Percentiles rank a stretch among this genome's conserved stretches.
phyloP scores from a whole-genome alignment of 2,329 filamentous ascomycete genomes.

The Shiraia bambusicola region DNA sequence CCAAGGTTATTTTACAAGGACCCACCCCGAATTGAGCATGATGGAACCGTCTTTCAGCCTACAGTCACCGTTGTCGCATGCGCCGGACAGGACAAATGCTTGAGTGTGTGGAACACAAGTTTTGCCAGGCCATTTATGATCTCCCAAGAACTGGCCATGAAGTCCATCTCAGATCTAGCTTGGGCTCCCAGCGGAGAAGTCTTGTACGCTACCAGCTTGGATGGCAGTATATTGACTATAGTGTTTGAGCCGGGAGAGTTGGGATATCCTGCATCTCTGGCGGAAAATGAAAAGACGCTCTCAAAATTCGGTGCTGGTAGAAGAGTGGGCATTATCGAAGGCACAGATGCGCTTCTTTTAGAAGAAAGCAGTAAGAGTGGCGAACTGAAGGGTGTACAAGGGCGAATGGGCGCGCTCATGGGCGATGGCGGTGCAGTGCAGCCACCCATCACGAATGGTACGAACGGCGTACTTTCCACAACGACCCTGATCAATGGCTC shows the following conservation, averaged over 20 bases:
- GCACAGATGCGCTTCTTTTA: constrained; percentile 80
- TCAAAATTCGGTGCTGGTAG: constrained; percentile 89
- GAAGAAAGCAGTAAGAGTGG: constrained; percentile 92
- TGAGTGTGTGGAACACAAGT: constrained; percentile 98
- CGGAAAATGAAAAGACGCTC: constrained; percentile 89
- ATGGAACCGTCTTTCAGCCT: constrained; percentile 48
- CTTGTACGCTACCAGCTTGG: constrained; percentile 81
- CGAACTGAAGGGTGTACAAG: constrained; percentile 86
- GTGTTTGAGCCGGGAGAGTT: constrained; percentile 85
- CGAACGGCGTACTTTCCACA: constrained; percentile 52
- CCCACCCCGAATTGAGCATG: constrained; percentile 57
- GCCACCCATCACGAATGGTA: constrained; percentile 57
- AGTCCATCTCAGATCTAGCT: constrained; percentile 89
- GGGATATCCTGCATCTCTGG: constrained; percentile 79
- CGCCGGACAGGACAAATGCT: constrained; percentile 91
- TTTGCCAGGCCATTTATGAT: constrained; percentile 89
- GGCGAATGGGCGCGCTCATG: constrained; percentile 98
- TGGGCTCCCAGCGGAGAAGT: constrained; percentile 93
- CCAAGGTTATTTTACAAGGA: constrained; percentile 81
- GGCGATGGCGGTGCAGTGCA: constrained; percentile 62
- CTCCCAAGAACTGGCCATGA: constrained; percentile 81
- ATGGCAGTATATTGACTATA: constrained; percentile 81
- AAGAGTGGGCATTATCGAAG: constrained; percentile 89
- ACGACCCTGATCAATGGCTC: constrained; percentile 49
- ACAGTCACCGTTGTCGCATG: constrained; percentile 93